Base-by-base conservation (phyloP, 129 eudicot species). In the Artemisia tridentata region DNA sequence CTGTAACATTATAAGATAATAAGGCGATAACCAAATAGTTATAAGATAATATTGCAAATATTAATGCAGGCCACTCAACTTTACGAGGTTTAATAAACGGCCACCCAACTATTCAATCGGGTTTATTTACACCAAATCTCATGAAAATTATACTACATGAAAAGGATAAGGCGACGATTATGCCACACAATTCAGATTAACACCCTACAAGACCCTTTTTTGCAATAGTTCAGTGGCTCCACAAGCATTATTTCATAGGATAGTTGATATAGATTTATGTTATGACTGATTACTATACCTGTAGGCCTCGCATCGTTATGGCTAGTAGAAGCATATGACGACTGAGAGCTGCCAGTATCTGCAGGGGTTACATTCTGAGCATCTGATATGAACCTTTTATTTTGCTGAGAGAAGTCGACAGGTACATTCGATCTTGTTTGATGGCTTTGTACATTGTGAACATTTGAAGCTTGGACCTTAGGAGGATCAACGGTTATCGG, bases 261-360 rank as follows among this genome's bases (percentile, higher is more conserved):
- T n/a, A 27, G 73, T 55, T 45, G 1, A 69, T 51, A 29, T 25
- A 75, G 12, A 59, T 58, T 18, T 25, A 29, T 3, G 1, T 20
- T 5, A 34, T 11, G 13, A 45, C 9, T 1, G 11, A 61, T 73
- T 70, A n/a, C 0, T 38, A 65, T 74, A 88, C 91, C 93, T 72
- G 89, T 77, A 81, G 84, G 80, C 19, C 84, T 79, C 52, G 43
- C 63, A 64, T 72, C 86, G 27, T 78, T 63, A 75, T 75, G 84
- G 63, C 51, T 55, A 57, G 63, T 20, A 53, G 72, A 53, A 66
- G 83, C 50, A 47, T 75, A 69, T 18, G 75, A 47, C 41, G 47
- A 43, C 50, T 65, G 52, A 16, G 25, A 14, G 54, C 49, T 63
- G 72, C 78, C 9, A 38, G 45, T 50, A 68, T 64, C 79, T 11